Conservation (phyloP, 176 grass and related monocot species). For the Pontederia paniculata region DNA sequence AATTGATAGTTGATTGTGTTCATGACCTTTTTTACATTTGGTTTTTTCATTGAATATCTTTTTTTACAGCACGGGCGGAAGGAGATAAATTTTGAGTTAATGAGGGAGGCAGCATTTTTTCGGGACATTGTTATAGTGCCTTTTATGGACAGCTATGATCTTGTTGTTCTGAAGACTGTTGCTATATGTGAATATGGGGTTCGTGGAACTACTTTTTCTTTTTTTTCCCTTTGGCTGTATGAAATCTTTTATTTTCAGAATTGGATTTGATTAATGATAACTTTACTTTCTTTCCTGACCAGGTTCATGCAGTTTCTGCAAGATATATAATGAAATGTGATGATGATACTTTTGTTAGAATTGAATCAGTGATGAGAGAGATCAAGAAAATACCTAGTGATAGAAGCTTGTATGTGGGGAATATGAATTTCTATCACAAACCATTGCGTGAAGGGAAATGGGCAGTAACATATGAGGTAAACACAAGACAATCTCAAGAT, state of each 20-base stretch:
- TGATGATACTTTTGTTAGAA: constrained; percentile 89
- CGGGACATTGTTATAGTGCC: constrained; percentile 81
- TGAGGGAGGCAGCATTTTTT: constrained; percentile 71
- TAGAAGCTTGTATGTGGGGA: constrained; percentile 75
- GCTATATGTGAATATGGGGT: constrained; percentile 88
- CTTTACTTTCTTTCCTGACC: constrained; percentile 3
- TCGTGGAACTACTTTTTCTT: not conserved
- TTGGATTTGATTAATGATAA: not conserved
- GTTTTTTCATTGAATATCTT: constrained; percentile 6
- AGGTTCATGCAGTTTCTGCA: constrained; percentile 64
- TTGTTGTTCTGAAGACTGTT: constrained; percentile 79
- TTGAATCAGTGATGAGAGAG: constrained; percentile 65
- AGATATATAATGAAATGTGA: constrained; percentile 98
- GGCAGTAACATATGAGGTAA: constrained; percentile 96
- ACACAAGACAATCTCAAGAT: too few species aligned
- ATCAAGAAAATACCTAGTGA: constrained; percentile 42
- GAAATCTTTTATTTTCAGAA: too few species aligned
- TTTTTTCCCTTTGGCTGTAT: too few species aligned
- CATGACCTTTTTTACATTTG: not conserved
- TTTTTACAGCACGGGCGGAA: constrained; percentile 53
- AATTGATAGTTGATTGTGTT: not conserved
- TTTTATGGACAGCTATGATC: constrained; percentile 65
- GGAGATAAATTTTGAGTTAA: constrained; percentile 59
- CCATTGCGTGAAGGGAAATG: constrained; percentile 89
- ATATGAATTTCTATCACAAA: constrained; percentile 95